Evolutionary conservation across 2,329 filamentous ascomycete genomes (phyloP), one percentile per base, ranked within the genome.

Genomic region (Keithomyces neogunnii): DNA sequence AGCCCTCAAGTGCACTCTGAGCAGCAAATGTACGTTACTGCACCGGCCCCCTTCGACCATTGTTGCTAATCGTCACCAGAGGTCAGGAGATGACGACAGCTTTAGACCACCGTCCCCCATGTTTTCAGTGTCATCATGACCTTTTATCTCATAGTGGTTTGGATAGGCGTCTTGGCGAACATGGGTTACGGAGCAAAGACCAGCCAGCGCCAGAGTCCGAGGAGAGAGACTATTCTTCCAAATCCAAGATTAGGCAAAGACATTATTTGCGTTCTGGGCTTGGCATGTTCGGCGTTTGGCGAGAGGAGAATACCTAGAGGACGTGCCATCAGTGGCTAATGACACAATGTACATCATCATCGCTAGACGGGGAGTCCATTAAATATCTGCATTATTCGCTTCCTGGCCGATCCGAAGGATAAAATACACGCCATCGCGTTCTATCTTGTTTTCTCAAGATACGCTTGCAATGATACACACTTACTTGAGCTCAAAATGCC

Each of bases 181-280:
- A 91, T 92, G 85, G 61, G 89, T 36, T 71, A 79, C 30, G 84
- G 85, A n/a, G 74, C 92, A 9, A 66, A 78, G 51, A 69, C 74
- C 30, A 81, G 74, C 56, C 78, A 89, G 61, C 77, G n/a, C 66
- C 92, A 2, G 91, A 86, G 86, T 87, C 88, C 4, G 86, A 84
- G 62, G 83, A 85, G 36, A 29, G 32, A 36, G 47, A 46, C 43
- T 52, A 52, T 47, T 49, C 51, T 39, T 51, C 36, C 31, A 51
- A 49, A 32, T 38, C 51, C 30, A 47, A 43, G 30, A 11, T 32
- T 9, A 42, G 42, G n/a, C 45, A 31, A 31, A 52, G 19, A 36
- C 49, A 6, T 49, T 47, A 26, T 35, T 52, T 47, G 32, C 51
- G 46, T 13, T 36, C 47, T 4, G 51, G 47, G 13, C 47, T 49